Base-by-base conservation (phyloP, 1,139 yeast genomes). In the Trichomonascaceae sp. region DNA sequence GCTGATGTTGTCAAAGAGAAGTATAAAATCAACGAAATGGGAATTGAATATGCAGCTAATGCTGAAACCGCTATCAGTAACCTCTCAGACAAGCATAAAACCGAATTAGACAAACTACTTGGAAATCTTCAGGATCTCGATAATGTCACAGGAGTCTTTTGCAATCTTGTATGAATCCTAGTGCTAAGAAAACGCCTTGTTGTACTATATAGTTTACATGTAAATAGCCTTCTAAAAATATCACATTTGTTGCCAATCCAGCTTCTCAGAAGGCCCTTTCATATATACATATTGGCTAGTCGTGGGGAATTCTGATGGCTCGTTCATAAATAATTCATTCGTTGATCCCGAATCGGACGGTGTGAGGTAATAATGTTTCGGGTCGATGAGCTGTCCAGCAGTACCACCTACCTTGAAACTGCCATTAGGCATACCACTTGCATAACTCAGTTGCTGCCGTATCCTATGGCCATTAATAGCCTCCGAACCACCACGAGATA, bases 91-190 rank as follows among this genome's bases (percentile, higher is more conserved):
- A 86, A 80, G 15, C 72, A 75, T 20, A 74, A 70, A 52, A 77
- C 75, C 57, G 76, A 78, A 32, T 79, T 81, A 61, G 77, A 77
- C 22, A 86, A 83, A 64, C 80, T 90, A 41, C 69, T 85, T 48
- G 74, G 71, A 27, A 75, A 77, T 54, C 73, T 91, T 53, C 95
- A 88, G 57, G 88, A 83, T 44, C 72, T 88, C 19, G 88, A 87
- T 50, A 97, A 91, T 63, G 87, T 91, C 38, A 82, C 89, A 8
- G 89, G 84, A 60, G 82, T 87, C 58, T 87, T 87, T 71, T 74
- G 80, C 61, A 93, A 77, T 57, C 57, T 66, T 24, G 56, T 45
- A 12, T 51, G 17, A 46, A 19, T 8, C 32, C 32, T 27, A 7
- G 32, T 10, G 9, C 9, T 8, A 27, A 22, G n/a, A 38, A 38